phyloP scores from a whole-genome alignment of 352 stramenopile species.

The Phytophthora constricta region DNA sequence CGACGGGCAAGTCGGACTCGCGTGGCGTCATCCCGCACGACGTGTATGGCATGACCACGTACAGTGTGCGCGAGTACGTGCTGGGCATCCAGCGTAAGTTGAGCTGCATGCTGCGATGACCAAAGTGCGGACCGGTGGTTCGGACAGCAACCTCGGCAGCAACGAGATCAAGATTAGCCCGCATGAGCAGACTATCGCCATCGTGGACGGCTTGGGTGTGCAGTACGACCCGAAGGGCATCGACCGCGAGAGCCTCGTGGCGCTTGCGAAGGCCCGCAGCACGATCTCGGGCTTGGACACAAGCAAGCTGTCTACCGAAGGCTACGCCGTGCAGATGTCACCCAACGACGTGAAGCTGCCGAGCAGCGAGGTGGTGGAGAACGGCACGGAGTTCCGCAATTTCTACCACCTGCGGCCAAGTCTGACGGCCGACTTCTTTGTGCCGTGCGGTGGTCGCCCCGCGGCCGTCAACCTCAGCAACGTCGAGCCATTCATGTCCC shows the following conservation, averaged over 20 bases:
- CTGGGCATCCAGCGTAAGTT: constrained; percentile 93
- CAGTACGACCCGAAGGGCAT: constrained; percentile 96
- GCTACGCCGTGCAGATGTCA: constrained; percentile 69
- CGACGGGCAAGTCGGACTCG: no score
- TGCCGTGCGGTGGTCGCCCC: no score
- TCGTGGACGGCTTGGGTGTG: constrained; percentile 95
- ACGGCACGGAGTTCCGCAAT: constrained; percentile 96
- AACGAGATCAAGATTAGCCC: constrained; percentile 98
- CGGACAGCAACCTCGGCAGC: no score
- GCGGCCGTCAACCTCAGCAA: no score
- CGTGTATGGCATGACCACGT: constrained; percentile 97
- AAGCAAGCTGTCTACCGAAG: constrained; percentile 66
- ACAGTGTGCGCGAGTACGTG: constrained; percentile 97
- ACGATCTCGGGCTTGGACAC: constrained; percentile 92
- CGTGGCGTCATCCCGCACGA: no score
- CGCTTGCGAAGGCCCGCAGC: constrained; percentile 87
- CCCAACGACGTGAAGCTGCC: constrained; percentile 79
- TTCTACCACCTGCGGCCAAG: constrained; percentile 94
- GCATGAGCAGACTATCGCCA: constrained; percentile 95
- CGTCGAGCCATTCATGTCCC: constrained; percentile 91
- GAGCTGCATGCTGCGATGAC: no score
- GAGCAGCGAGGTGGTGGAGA: constrained; percentile 84
- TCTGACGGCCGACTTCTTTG: no score
- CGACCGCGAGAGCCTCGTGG: constrained; percentile 91
- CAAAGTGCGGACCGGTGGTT: no score